Percentiles rank a stretch among this genome's conserved stretches.
Evolutionary conservation across 1,139 yeast genomes (phyloP).

Genomic region (Yamadazyma aaseri): DNA sequence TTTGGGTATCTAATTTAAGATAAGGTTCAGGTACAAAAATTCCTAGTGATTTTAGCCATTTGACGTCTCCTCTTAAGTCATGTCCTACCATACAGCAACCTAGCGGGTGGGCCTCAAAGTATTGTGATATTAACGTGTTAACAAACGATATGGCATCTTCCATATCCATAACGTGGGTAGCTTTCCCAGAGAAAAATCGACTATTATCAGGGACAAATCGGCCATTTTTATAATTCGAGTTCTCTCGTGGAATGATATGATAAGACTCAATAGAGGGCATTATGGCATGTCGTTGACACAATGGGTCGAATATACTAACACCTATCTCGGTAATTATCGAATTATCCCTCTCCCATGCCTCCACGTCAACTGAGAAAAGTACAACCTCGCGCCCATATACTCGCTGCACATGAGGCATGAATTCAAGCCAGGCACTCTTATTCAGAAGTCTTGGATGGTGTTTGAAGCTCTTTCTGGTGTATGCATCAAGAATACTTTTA

Average conservation of each 20-base stretch:
- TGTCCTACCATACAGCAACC: slow-evolving; percentile 62
- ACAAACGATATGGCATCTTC: slow-evolving; percentile 38
- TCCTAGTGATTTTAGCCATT: slow-evolving; percentile 50
- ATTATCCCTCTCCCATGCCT: slow-evolving; percentile 57
- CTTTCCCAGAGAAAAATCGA: slow-evolving; percentile 55
- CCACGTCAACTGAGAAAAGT: slow-evolving; percentile 61
- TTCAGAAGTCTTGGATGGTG: slow-evolving; percentile 14
- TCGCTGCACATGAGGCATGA: slow-evolving; percentile 10
- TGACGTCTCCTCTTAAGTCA: slow-evolving; percentile 59
- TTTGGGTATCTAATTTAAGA: slow-evolving; percentile 51
- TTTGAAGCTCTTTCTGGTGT: slow-evolving; percentile 3
- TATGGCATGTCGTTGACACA: slow-evolving; percentile 35
- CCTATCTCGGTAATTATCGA: slow-evolving; percentile 65
- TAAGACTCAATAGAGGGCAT: slow-evolving; percentile 46
- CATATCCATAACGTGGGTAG: slow-evolving; percentile 42
- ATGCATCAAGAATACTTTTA: slow-evolving; percentile 1
- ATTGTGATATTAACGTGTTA: slow-evolving; percentile 41
- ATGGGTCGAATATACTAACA: slow-evolving; percentile 63
- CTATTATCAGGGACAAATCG: slow-evolving; percentile 63
- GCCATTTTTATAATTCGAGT: slow-evolving; percentile 48
- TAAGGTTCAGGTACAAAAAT: slow-evolving; percentile 41
- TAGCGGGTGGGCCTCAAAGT: slow-evolving; percentile 23
- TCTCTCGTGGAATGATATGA: slow-evolving; percentile 60
- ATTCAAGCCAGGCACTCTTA: slow-evolving; percentile 14
- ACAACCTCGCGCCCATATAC: slow-evolving; percentile 33